Evolutionary conservation across 768 basidiomycete genomes (phyloP).

Genomic region (Rhizopogon vinicolor): DNA sequence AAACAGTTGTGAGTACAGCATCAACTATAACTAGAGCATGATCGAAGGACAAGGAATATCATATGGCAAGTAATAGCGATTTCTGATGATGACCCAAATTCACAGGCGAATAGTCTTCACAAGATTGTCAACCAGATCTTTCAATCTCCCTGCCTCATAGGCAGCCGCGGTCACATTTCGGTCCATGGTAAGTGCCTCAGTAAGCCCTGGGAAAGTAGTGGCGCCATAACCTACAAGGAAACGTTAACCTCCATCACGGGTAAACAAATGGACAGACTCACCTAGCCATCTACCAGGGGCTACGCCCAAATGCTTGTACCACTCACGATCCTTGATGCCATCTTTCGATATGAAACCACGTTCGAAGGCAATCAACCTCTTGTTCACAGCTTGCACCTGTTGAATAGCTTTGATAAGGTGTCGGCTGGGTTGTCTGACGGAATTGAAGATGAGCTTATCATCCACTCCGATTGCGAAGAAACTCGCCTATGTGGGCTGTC

Average conservation of each 20-base stretch:
- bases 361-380: conserved; percentile 65
- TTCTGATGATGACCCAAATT: background rate
- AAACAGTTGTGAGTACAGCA: background rate
- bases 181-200: conserved; percentile 72
- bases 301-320: conserved; percentile 80
- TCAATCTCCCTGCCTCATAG: conserved; percentile 60
- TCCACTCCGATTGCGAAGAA: background rate
- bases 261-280: conserved; percentile 24
- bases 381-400: conserved; percentile 53
- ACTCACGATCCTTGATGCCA: conserved; percentile 73
- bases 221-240: conserved; percentile 62
- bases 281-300: conserved; percentile 84
- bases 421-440: conserved; percentile 29
- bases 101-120: conserved; percentile 26
- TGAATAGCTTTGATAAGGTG: conserved; percentile 53
- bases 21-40: background rate
- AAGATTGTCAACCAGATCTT: conserved; percentile 46
- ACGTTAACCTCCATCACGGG: background rate
- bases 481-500: background rate
- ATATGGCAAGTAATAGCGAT: background rate
- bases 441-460: background rate
- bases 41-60: background rate
- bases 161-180: conserved; percentile 56
- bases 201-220: conserved; percentile 76
- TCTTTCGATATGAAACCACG: conserved; percentile 70